Conservation (phyloP, 495 filamentous ascomycete genomes). For the Cladorrhinum samala region DNA sequence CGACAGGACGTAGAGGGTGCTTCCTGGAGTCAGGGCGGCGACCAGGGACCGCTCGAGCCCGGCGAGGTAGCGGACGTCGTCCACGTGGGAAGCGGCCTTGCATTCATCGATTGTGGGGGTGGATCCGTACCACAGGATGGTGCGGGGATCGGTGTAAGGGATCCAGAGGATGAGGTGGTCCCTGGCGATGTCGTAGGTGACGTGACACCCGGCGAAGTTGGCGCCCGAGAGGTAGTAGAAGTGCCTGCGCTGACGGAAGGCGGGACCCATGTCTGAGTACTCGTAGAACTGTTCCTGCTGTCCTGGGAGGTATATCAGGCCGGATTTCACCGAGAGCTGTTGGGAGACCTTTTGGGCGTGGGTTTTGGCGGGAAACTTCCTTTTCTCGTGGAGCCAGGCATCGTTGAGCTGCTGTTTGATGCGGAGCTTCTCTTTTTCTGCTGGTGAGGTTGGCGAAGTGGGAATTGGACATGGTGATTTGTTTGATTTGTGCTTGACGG, state of each 20-base stretch:
- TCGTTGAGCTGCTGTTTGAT: constrained; percentile 1
- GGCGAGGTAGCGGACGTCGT: constrained; percentile 39
- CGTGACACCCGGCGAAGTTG: constrained; percentile 53
- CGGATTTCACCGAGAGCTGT: constrained; percentile 54
- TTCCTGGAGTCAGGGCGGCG: constrained; percentile 23
- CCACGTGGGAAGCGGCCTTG: constrained; percentile 46
- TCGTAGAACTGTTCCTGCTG: constrained; percentile 44
- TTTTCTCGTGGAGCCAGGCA: constrained; percentile 16
- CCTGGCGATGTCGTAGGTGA: constrained; percentile 56
- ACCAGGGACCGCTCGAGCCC: constrained; percentile 31
- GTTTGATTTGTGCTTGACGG: neutral
- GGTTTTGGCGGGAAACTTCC: constrained; percentile 55
- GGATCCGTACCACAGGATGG: constrained; percentile 56
- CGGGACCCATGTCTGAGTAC: constrained; percentile 53
- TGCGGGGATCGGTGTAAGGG: constrained; percentile 47
- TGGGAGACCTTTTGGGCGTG: constrained; percentile 69
- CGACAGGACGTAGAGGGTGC: constrained; percentile 39
- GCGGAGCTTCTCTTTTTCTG: constrained; percentile 1
- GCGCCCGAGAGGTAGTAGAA: constrained; percentile 64
- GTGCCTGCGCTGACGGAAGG: constrained; percentile 61
- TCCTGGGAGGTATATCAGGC: constrained; percentile 58
- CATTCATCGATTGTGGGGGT: constrained; percentile 47
- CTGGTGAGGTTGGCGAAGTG: neutral
- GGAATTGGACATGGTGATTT: neutral
- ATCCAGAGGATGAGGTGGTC: constrained; percentile 57